Evolutionary conservation across 805 yeast species (phyloP).

Genomic region (Lipomyces mesembrius): DNA sequence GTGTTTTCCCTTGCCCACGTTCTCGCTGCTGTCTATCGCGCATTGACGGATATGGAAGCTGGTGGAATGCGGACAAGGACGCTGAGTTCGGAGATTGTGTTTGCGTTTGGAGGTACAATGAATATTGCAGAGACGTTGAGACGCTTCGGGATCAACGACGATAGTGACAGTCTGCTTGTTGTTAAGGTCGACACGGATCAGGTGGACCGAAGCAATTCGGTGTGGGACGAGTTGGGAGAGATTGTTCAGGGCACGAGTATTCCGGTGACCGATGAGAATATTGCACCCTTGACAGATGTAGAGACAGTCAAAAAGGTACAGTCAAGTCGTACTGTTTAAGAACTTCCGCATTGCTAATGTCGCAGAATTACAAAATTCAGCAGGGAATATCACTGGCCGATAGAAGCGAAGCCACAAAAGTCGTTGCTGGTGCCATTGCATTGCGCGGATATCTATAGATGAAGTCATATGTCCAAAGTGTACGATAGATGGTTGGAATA

Average conservation of each 20-base stretch:
- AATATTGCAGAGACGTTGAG: constrained; percentile 74
- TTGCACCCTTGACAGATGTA: constrained; percentile 18
- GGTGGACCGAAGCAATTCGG: neutral
- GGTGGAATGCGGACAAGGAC: constrained; percentile 61
- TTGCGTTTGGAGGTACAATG: constrained; percentile 69
- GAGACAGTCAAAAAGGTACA: constrained; percentile 25
- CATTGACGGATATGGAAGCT: constrained; percentile 56
- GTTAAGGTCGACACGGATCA: constrained; percentile 50
- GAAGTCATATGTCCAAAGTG: neutral
- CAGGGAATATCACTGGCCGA: constrained; percentile 19
- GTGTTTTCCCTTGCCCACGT: constrained; percentile 65
- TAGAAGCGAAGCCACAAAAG: constrained; percentile 10
- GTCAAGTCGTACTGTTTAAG: neutral
- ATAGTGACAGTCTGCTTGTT: constrained; percentile 53
- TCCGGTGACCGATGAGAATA: constrained; percentile 20
- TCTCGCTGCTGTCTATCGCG: constrained; percentile 62
- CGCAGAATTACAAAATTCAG: constrained; percentile 32
- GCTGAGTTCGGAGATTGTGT: constrained; percentile 71
- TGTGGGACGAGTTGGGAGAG: constrained; percentile 30
- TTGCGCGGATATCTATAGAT: constrained; percentile 28
- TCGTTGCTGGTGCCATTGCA: constrained; percentile 31
- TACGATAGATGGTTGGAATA: neutral
- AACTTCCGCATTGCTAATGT: neutral
- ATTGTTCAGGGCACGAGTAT: constrained; percentile 36
- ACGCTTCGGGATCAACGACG: constrained; percentile 68